Percentiles rank a stretch among this genome's conserved stretches.
These are phyloP conservation scores for Fusarium pseudograminearum DNA, from an alignment of 2,329 filamentous ascomycete species.

Conservation along the genomic window DNA sequence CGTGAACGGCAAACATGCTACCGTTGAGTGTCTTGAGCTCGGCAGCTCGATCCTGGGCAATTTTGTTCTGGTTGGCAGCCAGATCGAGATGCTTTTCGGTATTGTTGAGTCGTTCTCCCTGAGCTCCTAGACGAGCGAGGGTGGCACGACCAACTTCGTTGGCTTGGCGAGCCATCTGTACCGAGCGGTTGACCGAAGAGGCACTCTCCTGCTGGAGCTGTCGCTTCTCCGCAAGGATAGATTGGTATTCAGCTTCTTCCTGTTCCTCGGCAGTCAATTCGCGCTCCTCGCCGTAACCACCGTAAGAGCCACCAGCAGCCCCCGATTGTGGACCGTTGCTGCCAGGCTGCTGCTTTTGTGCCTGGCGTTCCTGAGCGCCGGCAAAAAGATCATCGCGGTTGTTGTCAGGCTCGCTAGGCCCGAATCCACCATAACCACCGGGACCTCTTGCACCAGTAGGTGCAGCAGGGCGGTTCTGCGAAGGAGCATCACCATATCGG, in stretches of 20 bases:
- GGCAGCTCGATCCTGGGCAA: conserved; percentile 82
- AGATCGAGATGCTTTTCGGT: conserved; percentile 86
- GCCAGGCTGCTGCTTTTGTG: conserved; percentile 53
- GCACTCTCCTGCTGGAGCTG: conserved; percentile 82
- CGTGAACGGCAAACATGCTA: conserved; percentile 90
- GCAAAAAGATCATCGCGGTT: conserved; percentile 74
- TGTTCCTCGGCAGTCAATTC: conserved; percentile 85
- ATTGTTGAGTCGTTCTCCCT: conserved; percentile 84
- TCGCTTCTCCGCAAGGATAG: conserved; percentile 64
- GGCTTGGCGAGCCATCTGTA: conserved; percentile 59
- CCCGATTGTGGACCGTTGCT: conserved; percentile 45
- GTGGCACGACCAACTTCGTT: conserved; percentile 74
- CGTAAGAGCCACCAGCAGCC: conserved; percentile 53
- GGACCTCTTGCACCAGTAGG: conserved; percentile 58
- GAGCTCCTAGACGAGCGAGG: conserved; percentile 77
- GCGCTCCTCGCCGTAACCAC: conserved; percentile 74
- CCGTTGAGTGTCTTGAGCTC: conserved; percentile 88
- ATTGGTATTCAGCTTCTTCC: conserved; percentile 77
- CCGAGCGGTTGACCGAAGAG: conserved; percentile 55
- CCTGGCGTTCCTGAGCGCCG: conserved; percentile 64
- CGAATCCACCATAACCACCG: conserved; percentile 72
- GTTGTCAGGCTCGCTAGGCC: conserved; percentile 61
- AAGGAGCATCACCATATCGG: conserved; percentile 63
- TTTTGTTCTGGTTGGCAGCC: conserved; percentile 78
- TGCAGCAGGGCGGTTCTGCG: conserved; percentile 61